These are phyloP conservation scores for Tulasnella sp. DNA, from an alignment of 768 basidiomycete species.

Conservation along the genomic window DNA sequence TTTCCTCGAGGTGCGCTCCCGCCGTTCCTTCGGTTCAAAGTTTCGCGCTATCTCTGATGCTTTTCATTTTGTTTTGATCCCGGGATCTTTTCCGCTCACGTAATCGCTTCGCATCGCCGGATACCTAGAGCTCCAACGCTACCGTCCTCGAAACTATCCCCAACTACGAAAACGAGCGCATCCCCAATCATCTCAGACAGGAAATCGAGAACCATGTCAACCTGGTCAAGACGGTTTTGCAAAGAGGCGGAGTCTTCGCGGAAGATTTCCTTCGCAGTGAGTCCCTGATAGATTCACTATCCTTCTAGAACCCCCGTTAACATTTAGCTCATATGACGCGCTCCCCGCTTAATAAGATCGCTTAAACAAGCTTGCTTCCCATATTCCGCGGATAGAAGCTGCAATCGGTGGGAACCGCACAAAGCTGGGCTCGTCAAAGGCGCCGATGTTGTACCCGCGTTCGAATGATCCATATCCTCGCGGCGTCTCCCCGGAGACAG, in stretches of 20 bases:
- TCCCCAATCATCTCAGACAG: constrained; percentile 22
- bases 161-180: constrained; percentile 8
- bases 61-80: constrained; percentile 11
- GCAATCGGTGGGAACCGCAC: constrained; percentile 8
- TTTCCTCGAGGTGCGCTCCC: constrained; percentile 22
- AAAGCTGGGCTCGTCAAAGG: constrained; percentile 1
- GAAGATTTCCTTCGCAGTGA: constrained; percentile 28
- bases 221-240: constrained; percentile 26
- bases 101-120: constrained; percentile 1
- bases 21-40: constrained; percentile 12
- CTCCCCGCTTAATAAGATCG: constrained; percentile 11
- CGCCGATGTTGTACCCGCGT: constrained; percentile 20
- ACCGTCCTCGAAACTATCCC: constrained; percentile 25
- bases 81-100: constrained; percentile 7
- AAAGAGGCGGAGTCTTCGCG: constrained; percentile 28
- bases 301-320: not conserved
- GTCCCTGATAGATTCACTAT: not conserved
- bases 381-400: constrained; percentile 27
- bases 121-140: constrained; percentile 27
- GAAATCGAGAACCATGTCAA: constrained; percentile 29
- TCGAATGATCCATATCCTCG: constrained; percentile 24
- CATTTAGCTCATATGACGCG: constrained; percentile 5
- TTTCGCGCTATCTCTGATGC: constrained; percentile 9
- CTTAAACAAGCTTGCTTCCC: constrained; percentile 25
- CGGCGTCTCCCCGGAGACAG: constrained; percentile 15